Evolutionary conservation across 2,329 filamentous ascomycete genomes (phyloP), one percentile per base, ranked within the genome.

Genomic region (Fusarium veterinarium): DNA sequence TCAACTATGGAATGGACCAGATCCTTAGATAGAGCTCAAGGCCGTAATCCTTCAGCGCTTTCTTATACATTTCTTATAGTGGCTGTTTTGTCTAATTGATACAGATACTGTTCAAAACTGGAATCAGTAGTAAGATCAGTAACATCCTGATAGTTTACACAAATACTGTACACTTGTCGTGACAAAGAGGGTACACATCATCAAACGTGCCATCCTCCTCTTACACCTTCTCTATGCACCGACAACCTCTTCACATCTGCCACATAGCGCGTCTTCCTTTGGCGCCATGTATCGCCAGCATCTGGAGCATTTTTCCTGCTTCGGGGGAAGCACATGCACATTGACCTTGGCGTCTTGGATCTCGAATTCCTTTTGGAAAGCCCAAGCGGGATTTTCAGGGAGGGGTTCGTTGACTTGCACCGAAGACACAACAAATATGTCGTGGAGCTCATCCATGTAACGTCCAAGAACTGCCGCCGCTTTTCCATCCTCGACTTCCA

Each of bases 281-380:
- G 88, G 84, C n/a, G 92, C 91, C 30, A 92, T 87, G 80, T 94
- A 97, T 69, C 92, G 90, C 96, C 96, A 99, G 83, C 96, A 99
- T 56, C 96, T 87, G 2, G 89, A 87, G 80, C 96, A 99, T 81
- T 98, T 99, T 51, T 86, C 83, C 17, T 85, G 77, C 74, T 76
- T 80, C 3, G 88, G 88, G 64, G 88, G 86, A 56, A 86, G 73
- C 28, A 87, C 85, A 72, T 83, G 81, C 28, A 85, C 85, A 35
- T 75, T 82, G 38, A 82, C 83, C 64, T 73, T 74, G 10, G 67
- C 60, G 31, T 79, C 84, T 42, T 79, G 77, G 5, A 85, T 80
- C 71, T 85, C 84, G 58, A 88, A 84, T 14, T 80, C 79, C 56
- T 82, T 82, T 10, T 71, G 76, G 72, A 84, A 87, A 51, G 71